Base-by-base conservation (phyloP, 768 basidiomycete species). In the Pleurotus platypus region DNA sequence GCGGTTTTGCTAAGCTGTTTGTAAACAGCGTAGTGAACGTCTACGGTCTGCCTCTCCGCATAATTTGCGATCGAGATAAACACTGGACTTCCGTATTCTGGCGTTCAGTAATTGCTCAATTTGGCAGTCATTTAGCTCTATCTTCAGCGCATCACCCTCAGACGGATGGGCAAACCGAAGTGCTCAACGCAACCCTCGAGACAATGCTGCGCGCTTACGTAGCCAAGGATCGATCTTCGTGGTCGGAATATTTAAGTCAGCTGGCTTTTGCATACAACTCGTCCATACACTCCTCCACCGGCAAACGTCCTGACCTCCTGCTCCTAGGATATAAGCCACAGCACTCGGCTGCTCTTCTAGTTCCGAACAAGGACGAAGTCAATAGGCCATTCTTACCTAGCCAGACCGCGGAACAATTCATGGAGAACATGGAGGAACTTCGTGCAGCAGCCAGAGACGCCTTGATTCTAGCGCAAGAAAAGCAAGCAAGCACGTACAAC, bases 241-340 rank as follows among this genome's bases (percentile, higher is more conserved):
- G 22, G 22, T 22, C 3, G 22, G 22, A 22, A 22, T 22, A 22
- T 22, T 22, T 71, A 0, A 46, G 60, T 16, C 50, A 47, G 13
- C 50, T 69, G 3, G 61, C 61, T 15, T 65, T 62, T 48, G 64
- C 70, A 0, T 69, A 68, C 58, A 71, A 70, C 48, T 61, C 59
- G 35, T 43, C 62, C 2, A 26, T 61, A 1, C 60, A 63, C 37
- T 26, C 59, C 1, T 61, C 68, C 9, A 68, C 65, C 24, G 51
- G 55, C 0, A 39, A 61, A n/a, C 46, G 61, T 11, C 70, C 64
- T 3, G 62, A 66, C 56, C 55, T 57, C 16, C 42, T 66, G 3
- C 61, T 67, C 54, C 30, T 61, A 37, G 62, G 70, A 6, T 67
- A 57, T 37, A 6, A 61, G 20, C 67, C 67, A 2, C 16, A 43